Evolutionary conservation across 441 rosid species (phyloP).

Genomic region (Cnidoscolus chayamansa): DNA sequence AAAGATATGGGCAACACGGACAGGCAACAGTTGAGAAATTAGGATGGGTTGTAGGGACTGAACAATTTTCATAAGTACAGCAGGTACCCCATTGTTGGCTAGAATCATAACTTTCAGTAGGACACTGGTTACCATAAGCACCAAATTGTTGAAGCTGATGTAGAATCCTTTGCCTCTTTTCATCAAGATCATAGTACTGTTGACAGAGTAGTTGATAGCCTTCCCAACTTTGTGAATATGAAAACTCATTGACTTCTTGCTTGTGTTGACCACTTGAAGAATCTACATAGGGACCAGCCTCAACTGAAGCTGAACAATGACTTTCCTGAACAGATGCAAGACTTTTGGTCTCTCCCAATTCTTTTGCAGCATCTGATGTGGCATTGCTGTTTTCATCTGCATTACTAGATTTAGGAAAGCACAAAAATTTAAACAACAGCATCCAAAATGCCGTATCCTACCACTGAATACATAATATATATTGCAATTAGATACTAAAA

Average conservation of each 20-base stretch:
- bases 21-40: constrained; percentile 25
- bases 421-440: background rate
- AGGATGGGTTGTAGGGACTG: constrained; percentile 29
- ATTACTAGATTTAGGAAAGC: constrained; percentile 26
- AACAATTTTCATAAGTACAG: constrained; percentile 32
- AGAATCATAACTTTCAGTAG: constrained; percentile 37
- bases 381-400: constrained; percentile 21
- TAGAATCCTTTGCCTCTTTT: constrained; percentile 47
- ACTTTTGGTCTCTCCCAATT: constrained; percentile 19
- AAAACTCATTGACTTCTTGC: constrained; percentile 22
- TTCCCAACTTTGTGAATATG: constrained; percentile 30
- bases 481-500: no score
- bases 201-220: constrained; percentile 43
- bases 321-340: constrained; percentile 25
- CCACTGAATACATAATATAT: background rate
- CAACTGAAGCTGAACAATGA: constrained; percentile 18
- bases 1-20: constrained; percentile 43
- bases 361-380: constrained; percentile 19
- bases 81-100: constrained; percentile 29
- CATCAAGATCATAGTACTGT: constrained; percentile 63
- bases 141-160: constrained; percentile 46
- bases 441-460: background rate
- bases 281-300: constrained; percentile 22
- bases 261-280: constrained; percentile 22
- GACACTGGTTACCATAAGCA: constrained; percentile 34